Base-by-base conservation (phyloP, 1,284 basidiomycete genomes). In the Schizophyllum amplum region DNA sequence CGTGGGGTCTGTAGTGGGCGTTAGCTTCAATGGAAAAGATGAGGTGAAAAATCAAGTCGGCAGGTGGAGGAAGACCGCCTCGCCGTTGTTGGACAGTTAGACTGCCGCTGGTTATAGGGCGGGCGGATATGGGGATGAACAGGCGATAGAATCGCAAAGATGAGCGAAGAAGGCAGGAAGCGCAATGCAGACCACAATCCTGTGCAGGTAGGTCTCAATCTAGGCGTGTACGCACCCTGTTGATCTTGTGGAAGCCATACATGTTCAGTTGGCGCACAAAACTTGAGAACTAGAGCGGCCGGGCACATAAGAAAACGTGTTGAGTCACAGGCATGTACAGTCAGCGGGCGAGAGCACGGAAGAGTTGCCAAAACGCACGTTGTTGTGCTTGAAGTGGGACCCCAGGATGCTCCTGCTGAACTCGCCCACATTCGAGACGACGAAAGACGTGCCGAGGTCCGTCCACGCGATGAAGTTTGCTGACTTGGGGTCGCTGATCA, bases 191-290 rank as follows among this genome's bases (percentile, higher is more conserved):
- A 26, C 56, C 17, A 54, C 17, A 55, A 51, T 47, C 54, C 24
- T 57, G 70, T 75, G 64, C 57, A 27, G 23, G 27, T 26, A 54
- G 27, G 52, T 13, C 33, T 42, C 13, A 42, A 42, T 9, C 7
- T 42, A 25, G 22, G 25, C 11, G 47, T 26, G 24, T 57, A 22
- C 70, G 42, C 47, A 89, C 86, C 69, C 87, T 78, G 69, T 90
- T 90, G 70, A 89, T 89, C 72, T 90, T 90, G 72, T 90, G 87
- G 69, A 89, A 89, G 54, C 87, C 89, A 63, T 91, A 92, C 91
- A 94, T 94, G 73, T 94, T 94, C 55, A 94, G 79, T 68, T 94
- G 92, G 55, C 91, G 84, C 53, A 94, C 90, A 69, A 94, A 94
- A 65, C 86, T 90, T 24, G 89, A 91, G 70, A 93, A 94, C 87